Conservation (phyloP, 352 stramenopile species). For the Globisporangium rhizosaccharum region DNA sequence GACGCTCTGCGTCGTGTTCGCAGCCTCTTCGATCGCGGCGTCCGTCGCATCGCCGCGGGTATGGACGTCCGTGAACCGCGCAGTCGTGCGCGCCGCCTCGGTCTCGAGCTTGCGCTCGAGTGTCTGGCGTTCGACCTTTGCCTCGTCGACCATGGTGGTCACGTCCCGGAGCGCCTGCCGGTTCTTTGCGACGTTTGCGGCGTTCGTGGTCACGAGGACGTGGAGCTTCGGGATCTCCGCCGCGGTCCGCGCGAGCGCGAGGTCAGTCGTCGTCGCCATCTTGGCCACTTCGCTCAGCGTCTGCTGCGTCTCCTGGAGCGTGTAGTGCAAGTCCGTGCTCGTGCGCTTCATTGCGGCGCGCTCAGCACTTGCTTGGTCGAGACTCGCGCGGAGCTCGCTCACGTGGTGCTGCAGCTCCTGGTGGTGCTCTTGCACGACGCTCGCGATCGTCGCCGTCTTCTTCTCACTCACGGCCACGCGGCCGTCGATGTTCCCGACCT, state of each 20-base stretch:
- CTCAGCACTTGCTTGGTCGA: slow-evolving; percentile 34
- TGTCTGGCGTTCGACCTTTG: slow-evolving; percentile 17
- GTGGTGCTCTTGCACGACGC: slow-evolving; percentile 35
- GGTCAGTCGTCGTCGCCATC: slow-evolving; percentile 31
- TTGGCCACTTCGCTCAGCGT: slow-evolving; percentile 42
- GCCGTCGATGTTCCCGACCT: slow-evolving; percentile 29
- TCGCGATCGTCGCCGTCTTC: slow-evolving; percentile 25
- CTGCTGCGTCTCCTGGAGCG: slow-evolving; percentile 43
- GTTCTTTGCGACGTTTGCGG: slow-evolving; percentile 37
- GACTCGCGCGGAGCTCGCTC: slow-evolving; percentile 13
- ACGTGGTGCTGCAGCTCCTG: slow-evolving; percentile 35
- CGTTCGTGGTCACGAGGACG: slow-evolving; percentile 28
- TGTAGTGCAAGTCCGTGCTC: slow-evolving; percentile 26
- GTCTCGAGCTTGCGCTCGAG: slow-evolving; percentile 26
- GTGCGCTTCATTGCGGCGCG: slow-evolving; percentile 33
- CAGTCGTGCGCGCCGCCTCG: slow-evolving; percentile 18
- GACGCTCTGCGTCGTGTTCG: slow-evolving; percentile 17
- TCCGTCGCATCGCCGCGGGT: slow-evolving; percentile 24
- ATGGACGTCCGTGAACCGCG: slow-evolving; percentile 22
- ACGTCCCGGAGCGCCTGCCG: slow-evolving; percentile 35
- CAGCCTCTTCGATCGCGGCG: slow-evolving; percentile 24
- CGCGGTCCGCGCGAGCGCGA: slow-evolving; percentile 30
- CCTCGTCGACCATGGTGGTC: slow-evolving; percentile 24
- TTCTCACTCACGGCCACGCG: slow-evolving; percentile 42
- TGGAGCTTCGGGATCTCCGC: slow-evolving; percentile 53